A percentile compares a stretch with the other conserved stretches of the same genome.
Conservation (phyloP, 2,329 filamentous ascomycete genomes). For the Sarocladium brachiariae region DNA sequence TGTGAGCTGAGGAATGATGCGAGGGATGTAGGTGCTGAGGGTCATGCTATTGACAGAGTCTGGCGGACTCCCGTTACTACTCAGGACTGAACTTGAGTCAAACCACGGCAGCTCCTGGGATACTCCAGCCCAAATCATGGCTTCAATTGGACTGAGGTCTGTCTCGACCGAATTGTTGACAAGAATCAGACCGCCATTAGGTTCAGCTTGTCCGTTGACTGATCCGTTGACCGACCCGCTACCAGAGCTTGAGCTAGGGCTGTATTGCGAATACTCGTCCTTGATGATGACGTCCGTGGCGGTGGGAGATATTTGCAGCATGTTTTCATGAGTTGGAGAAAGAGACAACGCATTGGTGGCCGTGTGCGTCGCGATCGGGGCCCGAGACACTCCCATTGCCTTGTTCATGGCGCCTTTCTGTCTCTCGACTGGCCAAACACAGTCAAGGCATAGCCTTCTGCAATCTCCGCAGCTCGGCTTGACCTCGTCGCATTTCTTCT, state of each 20-base stretch:
- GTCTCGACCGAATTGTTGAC: background rate
- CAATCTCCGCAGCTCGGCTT: conserved; percentile 36
- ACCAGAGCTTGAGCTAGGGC: conserved; percentile 15
- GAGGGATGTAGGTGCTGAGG: conserved; percentile 23
- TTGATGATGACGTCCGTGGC: conserved; percentile 6
- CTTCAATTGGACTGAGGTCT: background rate
- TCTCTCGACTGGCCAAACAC: conserved; percentile 20
- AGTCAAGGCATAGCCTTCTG: conserved; percentile 26
- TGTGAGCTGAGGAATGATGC: conserved; percentile 22
- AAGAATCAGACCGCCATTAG: background rate
- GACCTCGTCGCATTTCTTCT: conserved; percentile 41
- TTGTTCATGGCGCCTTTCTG: background rate
- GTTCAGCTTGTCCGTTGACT: background rate
- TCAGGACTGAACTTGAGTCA: conserved; percentile 19
- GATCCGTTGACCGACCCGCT: conserved; percentile 12
- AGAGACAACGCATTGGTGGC: background rate
- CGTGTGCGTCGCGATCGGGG: too few species aligned
- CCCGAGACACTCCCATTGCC: background rate
- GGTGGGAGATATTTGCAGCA: background rate
- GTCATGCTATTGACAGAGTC: conserved; percentile 16
- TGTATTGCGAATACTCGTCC: conserved; percentile 15
- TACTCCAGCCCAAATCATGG: background rate
- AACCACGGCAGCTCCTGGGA: conserved; percentile 14
- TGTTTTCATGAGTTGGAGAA: background rate
- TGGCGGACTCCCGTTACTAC: conserved; percentile 17